These are phyloP conservation scores for Aspergillus phoenicis DNA, from an alignment of 2,329 filamentous ascomycete species.

Conservation along the genomic window DNA sequence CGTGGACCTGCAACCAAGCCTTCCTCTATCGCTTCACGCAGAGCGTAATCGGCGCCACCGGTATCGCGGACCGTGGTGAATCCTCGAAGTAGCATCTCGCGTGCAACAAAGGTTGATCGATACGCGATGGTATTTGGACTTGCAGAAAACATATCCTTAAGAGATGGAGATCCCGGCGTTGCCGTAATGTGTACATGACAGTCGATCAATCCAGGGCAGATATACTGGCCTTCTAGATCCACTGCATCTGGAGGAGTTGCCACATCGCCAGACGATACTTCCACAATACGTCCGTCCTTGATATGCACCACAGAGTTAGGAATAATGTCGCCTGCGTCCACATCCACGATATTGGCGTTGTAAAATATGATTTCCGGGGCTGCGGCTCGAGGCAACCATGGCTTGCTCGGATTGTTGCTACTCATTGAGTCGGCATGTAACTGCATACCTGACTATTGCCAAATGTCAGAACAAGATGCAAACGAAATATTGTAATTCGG, in stretches of 20 bases:
- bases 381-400: no score
- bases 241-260: conserved; percentile 29
- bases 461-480: no score
- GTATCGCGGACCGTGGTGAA: conserved; percentile 62
- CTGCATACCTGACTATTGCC: no score
- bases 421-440: no score
- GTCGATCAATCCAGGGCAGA: conserved; percentile 57
- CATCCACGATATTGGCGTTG: conserved; percentile 51
- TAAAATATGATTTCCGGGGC: conserved; percentile 33
- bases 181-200: conserved; percentile 54
- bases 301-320: conserved; percentile 38
- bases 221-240: conserved; percentile 49
- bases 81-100: conserved; percentile 56
- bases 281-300: conserved; percentile 38
- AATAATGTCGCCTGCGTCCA: conserved; percentile 37
- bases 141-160: conserved; percentile 40
- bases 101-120: conserved; percentile 16
- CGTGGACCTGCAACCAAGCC: conserved; percentile 57
- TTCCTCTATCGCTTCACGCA: conserved; percentile 51
- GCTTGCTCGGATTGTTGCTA: no score
- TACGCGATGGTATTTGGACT: conserved; percentile 30
- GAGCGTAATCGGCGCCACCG: conserved; percentile 56
- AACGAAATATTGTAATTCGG: accelerated
- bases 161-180: conserved; percentile 45
- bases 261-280: conserved; percentile 12